Evolutionary conservation across 2,329 filamentous ascomycete genomes (phyloP).

Genomic region (Penicillium glabrum): DNA sequence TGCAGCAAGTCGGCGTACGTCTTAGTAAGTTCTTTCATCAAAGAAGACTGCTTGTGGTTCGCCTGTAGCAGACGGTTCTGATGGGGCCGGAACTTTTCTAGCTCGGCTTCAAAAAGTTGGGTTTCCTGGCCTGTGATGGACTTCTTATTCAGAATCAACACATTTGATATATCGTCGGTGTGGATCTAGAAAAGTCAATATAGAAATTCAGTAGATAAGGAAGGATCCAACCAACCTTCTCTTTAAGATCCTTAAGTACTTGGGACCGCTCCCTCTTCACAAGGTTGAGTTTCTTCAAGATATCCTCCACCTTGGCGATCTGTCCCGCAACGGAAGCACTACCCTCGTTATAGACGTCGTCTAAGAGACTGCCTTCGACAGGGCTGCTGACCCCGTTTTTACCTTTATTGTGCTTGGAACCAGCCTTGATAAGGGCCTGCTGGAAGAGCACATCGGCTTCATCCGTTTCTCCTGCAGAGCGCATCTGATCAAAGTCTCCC

Average conservation of each 20-base stretch:
- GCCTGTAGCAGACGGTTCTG: conserved; percentile 89
- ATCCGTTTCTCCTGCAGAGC: conserved; percentile 78
- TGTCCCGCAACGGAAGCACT: conserved; percentile 82
- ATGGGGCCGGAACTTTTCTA: conserved; percentile 95
- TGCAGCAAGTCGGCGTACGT: conserved; percentile 86
- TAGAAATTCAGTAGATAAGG: no score
- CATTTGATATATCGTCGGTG: conserved; percentile 95
- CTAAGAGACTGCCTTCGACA: conserved; percentile 76
- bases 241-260: conserved; percentile 93
- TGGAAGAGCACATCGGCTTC: conserved; percentile 89
- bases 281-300: conserved; percentile 85
- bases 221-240: conserved; percentile 67
- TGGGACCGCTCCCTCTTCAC: conserved; percentile 90
- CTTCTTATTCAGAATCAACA: conserved; percentile 97
- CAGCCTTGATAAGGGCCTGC: conserved; percentile 76
- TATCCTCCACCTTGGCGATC: conserved; percentile 82
- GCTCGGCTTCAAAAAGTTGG: conserved; percentile 88
- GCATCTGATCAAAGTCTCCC: conserved; percentile 91
- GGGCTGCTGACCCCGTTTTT: conserved; percentile 65
- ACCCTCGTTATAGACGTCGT: conserved; percentile 84
- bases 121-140: conserved; percentile 87
- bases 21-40: conserved; percentile 92
- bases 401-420: conserved; percentile 55
- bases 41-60: conserved; percentile 87
- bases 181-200: conserved; percentile 63